A percentile compares a stretch with the other conserved stretches of the same genome.
These are phyloP conservation scores for Alternaria angustiovoidea DNA, from an alignment of 2,329 filamentous ascomycete genomes.

Conservation along the genomic window DNA sequence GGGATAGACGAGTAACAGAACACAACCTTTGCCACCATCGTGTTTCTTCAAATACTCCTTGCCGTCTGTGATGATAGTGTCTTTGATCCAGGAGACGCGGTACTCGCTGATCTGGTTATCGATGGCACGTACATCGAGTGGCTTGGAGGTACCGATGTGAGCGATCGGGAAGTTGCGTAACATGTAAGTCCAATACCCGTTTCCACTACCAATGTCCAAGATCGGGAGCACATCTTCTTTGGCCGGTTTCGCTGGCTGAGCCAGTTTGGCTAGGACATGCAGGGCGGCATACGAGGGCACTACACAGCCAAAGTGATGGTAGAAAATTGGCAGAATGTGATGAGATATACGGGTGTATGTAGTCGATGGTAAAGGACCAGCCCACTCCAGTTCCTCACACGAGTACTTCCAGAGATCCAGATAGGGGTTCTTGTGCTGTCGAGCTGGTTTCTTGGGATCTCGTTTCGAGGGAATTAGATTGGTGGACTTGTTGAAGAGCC, in stretches of 20 bases:
- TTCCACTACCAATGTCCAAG: slow-evolving; percentile 74
- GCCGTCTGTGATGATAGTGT: slow-evolving; percentile 71
- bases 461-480: slow-evolving; percentile 34
- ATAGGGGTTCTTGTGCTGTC: slow-evolving; percentile 68
- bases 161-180: slow-evolving; percentile 72
- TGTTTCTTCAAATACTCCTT: slow-evolving; percentile 61
- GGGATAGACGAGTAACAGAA: slow-evolving; percentile 77
- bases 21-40: slow-evolving; percentile 60
- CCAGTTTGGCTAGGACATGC: slow-evolving; percentile 65
- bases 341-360: slow-evolving; percentile 66
- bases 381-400: slow-evolving; percentile 70
- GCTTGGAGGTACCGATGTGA: slow-evolving; percentile 61
- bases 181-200: slow-evolving; percentile 80
- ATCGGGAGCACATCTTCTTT: slow-evolving; percentile 58
- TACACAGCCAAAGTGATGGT: slow-evolving; percentile 81
- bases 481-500: slow-evolving; percentile 44
- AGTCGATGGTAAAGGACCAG: slow-evolving; percentile 65
- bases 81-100: slow-evolving; percentile 72
- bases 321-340: slow-evolving; percentile 74
- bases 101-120: slow-evolving; percentile 75
- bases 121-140: slow-evolving; percentile 67
- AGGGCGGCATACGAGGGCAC: slow-evolving; percentile 73
- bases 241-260: slow-evolving; percentile 40
- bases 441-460: slow-evolving; percentile 50
- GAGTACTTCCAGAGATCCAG: slow-evolving; percentile 73